Percentiles rank a stretch among this genome's conserved stretches.
Evolutionary conservation across 805 yeast genomes (phyloP).

Genomic region (Wilhelminamyces savonicus): DNA sequence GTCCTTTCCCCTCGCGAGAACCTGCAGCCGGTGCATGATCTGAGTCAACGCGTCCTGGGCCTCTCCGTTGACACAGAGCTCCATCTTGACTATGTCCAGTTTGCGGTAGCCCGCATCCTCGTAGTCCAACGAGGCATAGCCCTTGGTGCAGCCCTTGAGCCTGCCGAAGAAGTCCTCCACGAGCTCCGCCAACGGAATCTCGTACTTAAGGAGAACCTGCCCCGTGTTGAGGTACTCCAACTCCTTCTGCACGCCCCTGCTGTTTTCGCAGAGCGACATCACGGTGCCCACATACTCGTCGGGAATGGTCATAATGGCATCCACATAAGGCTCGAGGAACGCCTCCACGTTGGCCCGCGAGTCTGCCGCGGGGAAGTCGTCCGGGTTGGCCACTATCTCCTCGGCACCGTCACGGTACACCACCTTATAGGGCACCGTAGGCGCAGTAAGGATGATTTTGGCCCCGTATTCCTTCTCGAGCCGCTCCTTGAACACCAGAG

Average conservation of each 20-base stretch:
- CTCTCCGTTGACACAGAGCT: slow-evolving; percentile 80
- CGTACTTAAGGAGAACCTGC: slow-evolving; percentile 75
- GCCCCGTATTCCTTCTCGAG: slow-evolving; percentile 93
- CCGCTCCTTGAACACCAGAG: slow-evolving; percentile 89
- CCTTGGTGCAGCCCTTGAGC: slow-evolving; percentile 81
- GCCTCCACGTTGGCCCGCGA: slow-evolving; percentile 41
- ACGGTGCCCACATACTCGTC: slow-evolving; percentile 84
- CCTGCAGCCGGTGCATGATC: slow-evolving; percentile 79
- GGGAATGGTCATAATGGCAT: slow-evolving; percentile 86
- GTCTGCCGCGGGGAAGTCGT: slow-evolving; percentile 74
- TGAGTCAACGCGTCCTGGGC: slow-evolving; percentile 90
- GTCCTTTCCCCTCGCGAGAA: slow-evolving; percentile 65
- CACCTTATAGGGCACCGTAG: slow-evolving; percentile 89
- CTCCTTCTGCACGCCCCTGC: slow-evolving; percentile 79
- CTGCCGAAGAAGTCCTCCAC: slow-evolving; percentile 96
- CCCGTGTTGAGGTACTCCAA: slow-evolving; percentile 71
- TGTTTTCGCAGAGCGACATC: slow-evolving; percentile 76
- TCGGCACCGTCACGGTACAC: slow-evolving; percentile 61
- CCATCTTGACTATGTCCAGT: slow-evolving; percentile 81
- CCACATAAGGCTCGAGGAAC: slow-evolving; percentile 80
- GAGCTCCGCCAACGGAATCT: slow-evolving; percentile 78
- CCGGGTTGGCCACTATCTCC: slow-evolving; percentile 76
- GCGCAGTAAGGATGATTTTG: slow-evolving; percentile 84
- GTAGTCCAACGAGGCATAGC: slow-evolving; percentile 91
- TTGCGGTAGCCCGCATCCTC: slow-evolving; percentile 85